These are phyloP conservation scores for Pholiota conissans DNA, from an alignment of 768 basidiomycete species.

Conservation along the genomic window DNA sequence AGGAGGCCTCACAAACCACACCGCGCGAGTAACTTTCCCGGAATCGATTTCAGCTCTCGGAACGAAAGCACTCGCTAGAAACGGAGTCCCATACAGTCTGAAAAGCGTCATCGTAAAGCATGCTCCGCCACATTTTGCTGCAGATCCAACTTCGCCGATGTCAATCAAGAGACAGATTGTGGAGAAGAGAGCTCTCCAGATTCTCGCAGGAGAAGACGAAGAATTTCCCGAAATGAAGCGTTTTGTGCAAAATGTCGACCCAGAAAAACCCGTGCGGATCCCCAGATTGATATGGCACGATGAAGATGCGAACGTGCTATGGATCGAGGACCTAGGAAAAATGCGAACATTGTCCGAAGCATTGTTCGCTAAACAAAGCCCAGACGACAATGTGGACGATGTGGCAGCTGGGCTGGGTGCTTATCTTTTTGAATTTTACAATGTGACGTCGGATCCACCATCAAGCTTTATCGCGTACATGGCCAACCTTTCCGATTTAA, in stretches of 20 bases:
- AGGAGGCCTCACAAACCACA: slow-evolving; percentile 13
- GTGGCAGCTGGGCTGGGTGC: slow-evolving; percentile 5
- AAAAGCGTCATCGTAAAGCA: slow-evolving; percentile 8
- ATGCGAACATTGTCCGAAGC: slow-evolving; percentile 9
- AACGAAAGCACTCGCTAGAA: not conserved
- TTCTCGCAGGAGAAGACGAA: slow-evolving; percentile 1
- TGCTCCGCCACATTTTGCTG: slow-evolving; percentile 7
- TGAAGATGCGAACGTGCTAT: slow-evolving; percentile 5
- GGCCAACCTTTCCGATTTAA: not conserved
- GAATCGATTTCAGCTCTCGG: not conserved
- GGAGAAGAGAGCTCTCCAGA: slow-evolving; percentile 9
- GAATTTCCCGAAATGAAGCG: not conserved
- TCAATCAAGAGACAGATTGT: slow-evolving; percentile 11
- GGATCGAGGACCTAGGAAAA: slow-evolving; percentile 14
- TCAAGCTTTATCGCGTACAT: slow-evolving; percentile 1
- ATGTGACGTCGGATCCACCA: not conserved
- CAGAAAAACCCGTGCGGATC: not conserved
- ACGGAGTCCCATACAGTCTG: not conserved
- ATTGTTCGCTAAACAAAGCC: not conserved
- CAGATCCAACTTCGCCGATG: slow-evolving; percentile 9
- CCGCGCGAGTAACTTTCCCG: slow-evolving; percentile 7
- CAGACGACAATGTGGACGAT: not conserved
- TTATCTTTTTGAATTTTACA: slow-evolving; percentile 2
- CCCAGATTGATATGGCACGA: slow-evolving; percentile 13
- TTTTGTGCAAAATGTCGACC: not conserved